These are phyloP conservation scores for Krasilnikovozyma curviuscula DNA, from an alignment of 768 basidiomycete genomes.

Conservation along the genomic window DNA sequence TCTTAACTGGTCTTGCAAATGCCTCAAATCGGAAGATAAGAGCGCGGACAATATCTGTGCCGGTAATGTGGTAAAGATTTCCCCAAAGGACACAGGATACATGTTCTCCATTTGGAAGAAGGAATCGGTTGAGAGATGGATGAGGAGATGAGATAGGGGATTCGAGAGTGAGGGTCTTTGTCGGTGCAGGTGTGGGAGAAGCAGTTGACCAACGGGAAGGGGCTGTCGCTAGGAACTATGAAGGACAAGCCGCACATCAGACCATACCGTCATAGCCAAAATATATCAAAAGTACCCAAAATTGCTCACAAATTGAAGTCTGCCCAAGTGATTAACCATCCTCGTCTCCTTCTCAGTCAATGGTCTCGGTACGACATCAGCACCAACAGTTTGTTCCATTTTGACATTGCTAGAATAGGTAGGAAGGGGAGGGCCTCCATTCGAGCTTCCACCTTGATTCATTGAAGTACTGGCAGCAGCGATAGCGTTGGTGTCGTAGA, in stretches of 20 bases:
- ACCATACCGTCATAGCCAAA: not conserved
- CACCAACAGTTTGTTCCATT: too few species aligned
- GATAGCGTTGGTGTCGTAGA: too few species aligned
- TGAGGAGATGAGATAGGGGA: constrained; percentile 29
- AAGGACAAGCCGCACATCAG: not conserved
- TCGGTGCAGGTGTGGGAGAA: not conserved
- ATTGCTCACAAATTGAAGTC: constrained; percentile 8
- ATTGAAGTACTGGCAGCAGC: too few species aligned
- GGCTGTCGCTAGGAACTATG: constrained; percentile 15
- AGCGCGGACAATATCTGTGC: constrained; percentile 88
- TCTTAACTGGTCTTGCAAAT: constrained; percentile 71
- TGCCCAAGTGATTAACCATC: constrained; percentile 7
- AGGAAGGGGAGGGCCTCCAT: too few species aligned
- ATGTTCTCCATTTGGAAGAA: constrained; percentile 62
- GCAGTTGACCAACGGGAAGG: constrained; percentile 11
- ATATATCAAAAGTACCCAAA: not conserved
- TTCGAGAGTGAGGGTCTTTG: constrained; percentile 22
- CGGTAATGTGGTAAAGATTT: constrained; percentile 80
- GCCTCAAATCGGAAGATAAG: constrained; percentile 85
- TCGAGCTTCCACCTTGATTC: too few species aligned
- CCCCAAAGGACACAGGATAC: constrained; percentile 86
- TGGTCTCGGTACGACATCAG: not conserved
- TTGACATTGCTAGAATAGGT: too few species aligned
- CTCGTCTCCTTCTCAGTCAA: constrained; percentile 3
- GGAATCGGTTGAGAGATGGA: constrained; percentile 65